Conservation (phyloP, 768 basidiomycete species). For the Mycena haematopus region DNA sequence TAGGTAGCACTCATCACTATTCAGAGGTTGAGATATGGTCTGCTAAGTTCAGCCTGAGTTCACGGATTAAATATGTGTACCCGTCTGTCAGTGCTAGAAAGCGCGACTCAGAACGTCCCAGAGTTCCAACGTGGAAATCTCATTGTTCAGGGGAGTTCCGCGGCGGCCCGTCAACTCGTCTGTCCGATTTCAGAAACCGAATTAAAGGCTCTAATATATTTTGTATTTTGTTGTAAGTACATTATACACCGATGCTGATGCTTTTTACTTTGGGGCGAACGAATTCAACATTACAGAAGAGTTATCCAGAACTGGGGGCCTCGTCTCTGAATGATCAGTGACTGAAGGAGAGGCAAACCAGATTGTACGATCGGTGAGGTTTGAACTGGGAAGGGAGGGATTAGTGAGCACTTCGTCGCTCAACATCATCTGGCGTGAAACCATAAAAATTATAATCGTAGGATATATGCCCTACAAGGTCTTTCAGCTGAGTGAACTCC, state of each 20-base stretch:
- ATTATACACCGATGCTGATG: not conserved
- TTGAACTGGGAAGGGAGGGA: not conserved
- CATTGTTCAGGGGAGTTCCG: too few relatives aligned
- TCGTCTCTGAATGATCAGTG: not conserved
- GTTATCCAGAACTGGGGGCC: conserved; percentile 1
- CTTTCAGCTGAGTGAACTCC: not conserved
- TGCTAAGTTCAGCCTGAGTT: conserved; percentile 5
- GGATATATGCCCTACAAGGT: conserved; percentile 26
- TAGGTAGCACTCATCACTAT: too few relatives aligned
- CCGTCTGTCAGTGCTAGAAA: too few relatives aligned
- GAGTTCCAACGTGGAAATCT: too few relatives aligned
- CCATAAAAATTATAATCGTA: conserved; percentile 28
- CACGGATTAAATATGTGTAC: conserved; percentile 15
- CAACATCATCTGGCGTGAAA: conserved; percentile 26
- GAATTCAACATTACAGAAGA: conserved; percentile 9
- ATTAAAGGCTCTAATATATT: too few relatives aligned
- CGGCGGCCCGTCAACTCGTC: too few relatives aligned
- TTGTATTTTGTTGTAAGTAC: too few relatives aligned
- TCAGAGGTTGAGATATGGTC: too few relatives aligned
- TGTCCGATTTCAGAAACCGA: too few relatives aligned
- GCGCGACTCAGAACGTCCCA: too few relatives aligned
- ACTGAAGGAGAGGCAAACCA: conserved; percentile 1
- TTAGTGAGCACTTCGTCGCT: conserved; percentile 6
- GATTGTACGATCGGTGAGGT: conserved; percentile 11
- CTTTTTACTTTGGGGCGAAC: conserved; percentile 7